phyloP scores from a whole-genome alignment of 495 filamentous ascomycete species.

The Tirmania nivea region DNA sequence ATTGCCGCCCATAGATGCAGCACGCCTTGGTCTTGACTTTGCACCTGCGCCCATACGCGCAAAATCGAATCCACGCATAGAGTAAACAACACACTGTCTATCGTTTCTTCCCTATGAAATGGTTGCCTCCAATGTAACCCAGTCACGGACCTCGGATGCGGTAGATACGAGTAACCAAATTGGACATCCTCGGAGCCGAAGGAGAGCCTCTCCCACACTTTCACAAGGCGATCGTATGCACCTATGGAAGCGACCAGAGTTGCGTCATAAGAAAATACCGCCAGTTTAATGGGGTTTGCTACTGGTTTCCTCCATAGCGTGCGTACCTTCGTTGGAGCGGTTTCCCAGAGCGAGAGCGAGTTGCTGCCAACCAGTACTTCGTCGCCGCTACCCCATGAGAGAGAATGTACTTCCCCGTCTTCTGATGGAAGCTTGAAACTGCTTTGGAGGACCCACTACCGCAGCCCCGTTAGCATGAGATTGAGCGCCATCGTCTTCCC shows the following conservation, averaged over 20 bases:
- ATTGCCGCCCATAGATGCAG: slow-evolving; percentile 66
- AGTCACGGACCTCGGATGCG: slow-evolving; percentile 61
- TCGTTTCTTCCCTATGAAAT: slow-evolving; percentile 49
- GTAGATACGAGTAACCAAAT: slow-evolving; percentile 78
- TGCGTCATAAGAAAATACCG: slow-evolving; percentile 66
- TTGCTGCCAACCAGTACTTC: slow-evolving; percentile 62
- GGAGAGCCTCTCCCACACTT: slow-evolving; percentile 78
- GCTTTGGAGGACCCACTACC: slow-evolving; percentile 32
- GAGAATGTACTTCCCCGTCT: slow-evolving; percentile 25
- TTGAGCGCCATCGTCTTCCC: slow-evolving; percentile 1
- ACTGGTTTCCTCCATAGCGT: slow-evolving; percentile 53
- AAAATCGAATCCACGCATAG: slow-evolving; percentile 67
- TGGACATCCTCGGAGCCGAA: slow-evolving; percentile 63
- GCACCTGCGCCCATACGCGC: slow-evolving; percentile 62
- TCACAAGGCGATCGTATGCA: slow-evolving; percentile 59
- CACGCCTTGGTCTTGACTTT: slow-evolving; percentile 46
- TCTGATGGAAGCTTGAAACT: slow-evolving; percentile 16
- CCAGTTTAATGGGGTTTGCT: slow-evolving; percentile 52
- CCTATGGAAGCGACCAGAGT: slow-evolving; percentile 67
- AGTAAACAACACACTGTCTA: slow-evolving; percentile 83
- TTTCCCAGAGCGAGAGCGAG: slow-evolving; percentile 47
- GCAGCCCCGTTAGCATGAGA: neutral
- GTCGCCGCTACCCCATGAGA: slow-evolving; percentile 70
- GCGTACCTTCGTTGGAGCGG: slow-evolving; percentile 20
- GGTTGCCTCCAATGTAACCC: slow-evolving; percentile 68